Conservation (phyloP, 306 rosid species). For the Fagus crenata region DNA sequence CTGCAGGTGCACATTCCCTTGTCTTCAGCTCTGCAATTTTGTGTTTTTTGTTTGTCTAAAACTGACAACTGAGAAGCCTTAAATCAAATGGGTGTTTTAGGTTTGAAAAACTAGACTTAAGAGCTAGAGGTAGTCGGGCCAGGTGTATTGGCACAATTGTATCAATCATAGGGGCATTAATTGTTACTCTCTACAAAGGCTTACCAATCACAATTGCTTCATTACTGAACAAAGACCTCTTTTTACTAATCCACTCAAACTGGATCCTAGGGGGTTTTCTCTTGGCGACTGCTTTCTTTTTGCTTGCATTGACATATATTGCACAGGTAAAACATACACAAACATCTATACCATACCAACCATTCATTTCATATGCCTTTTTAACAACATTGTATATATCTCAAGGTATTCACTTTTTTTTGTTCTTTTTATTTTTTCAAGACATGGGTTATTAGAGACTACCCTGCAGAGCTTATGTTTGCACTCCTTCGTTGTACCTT, state of each 20-base stretch:
- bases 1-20: slow-evolving; percentile 3
- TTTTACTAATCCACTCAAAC: background rate
- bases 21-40: background rate
- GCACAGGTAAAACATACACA: slow-evolving; percentile 1
- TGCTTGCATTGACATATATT: background rate
- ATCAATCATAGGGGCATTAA: slow-evolving; percentile 23
- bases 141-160: slow-evolving; percentile 15
- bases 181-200: slow-evolving; percentile 19
- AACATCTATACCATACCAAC: background rate
- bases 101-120: slow-evolving; percentile 21
- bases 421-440: background rate
- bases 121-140: slow-evolving; percentile 3
- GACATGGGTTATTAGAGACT: slow-evolving; percentile 33
- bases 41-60: background rate
- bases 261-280: slow-evolving; percentile 19
- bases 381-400: too few relatives aligned
- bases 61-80: background rate
- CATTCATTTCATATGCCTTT: too few relatives aligned
- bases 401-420: background rate
- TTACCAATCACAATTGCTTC: background rate
- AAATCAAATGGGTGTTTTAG: background rate
- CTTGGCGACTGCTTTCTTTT: background rate
- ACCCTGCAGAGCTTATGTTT: slow-evolving; percentile 23
- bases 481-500: slow-evolving; percentile 1
- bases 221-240: background rate